Evolutionary conservation across 163 green algal genomes (phyloP), one percentile per base, ranked within the genome.

Genomic region (Chlorella variabilis): DNA sequence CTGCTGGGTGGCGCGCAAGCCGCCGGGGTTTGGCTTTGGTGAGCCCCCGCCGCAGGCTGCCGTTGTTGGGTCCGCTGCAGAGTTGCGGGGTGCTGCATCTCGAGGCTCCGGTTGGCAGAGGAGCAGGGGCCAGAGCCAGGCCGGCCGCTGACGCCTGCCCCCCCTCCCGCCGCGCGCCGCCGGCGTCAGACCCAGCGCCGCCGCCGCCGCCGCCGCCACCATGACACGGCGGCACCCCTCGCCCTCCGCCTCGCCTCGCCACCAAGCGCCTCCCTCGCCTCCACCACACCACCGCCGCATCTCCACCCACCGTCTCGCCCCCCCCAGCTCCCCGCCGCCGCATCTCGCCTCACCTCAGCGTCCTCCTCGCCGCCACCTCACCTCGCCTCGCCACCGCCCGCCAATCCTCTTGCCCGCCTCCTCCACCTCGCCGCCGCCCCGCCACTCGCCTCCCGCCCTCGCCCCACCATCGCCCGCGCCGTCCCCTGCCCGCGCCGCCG

Each of bases 11-110:
- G 81, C 74, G 0, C 65, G 81, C 67, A 88, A 86, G 76, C 88
- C 88, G 1, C 81, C 89, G 27, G 93, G 93, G 2, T 96, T 97
- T 88, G 73, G 54, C 36, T 80, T 80, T 59, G 93, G 81, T 86
- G 81, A 82, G 81, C 38, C 27, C 23, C 48, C 1, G 54, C 54
- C 31, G 34, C 34, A 21, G 8, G 2, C 21, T 23, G 6, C 4
- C 59, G 8, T 68, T 17, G 13, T 3, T 68, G 4, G 29, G 9
- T 41, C 59, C 13, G 59, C 59, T 15, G 33, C 59, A 68, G n/a
- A n/a, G n/a, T n/a, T n/a, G n/a, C n/a, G n/a, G n/a, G n/a, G n/a
- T n/a, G n/a, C n/a, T n/a, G n/a, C n/a, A n/a, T n/a, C n/a, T n/a
- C n/a, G n/a, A n/a, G n/a, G n/a, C n/a, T n/a, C n/a, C n/a, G 7